Base-by-base conservation (phyloP, 805 yeast species). In the Starmera dryadoides region DNA sequence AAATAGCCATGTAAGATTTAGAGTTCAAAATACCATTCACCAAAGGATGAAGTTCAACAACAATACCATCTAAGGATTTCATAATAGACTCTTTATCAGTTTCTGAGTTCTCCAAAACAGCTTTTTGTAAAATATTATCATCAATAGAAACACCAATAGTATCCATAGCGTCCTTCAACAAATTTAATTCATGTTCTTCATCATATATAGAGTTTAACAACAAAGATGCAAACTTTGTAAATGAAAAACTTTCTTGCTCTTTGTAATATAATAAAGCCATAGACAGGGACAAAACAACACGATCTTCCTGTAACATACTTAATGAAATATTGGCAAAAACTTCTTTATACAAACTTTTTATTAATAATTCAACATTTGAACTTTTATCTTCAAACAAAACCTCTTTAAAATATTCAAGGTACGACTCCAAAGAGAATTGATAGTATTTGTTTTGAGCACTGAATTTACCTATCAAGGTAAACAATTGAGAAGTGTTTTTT, bases 401-500 rank as follows among this genome's bases (percentile, higher is more conserved):
- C n/a, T 19, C 31, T 12, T 43, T 45, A 33, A 75, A 56, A 15
- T 70, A 57, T 1, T 45, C 40, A 40, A 65, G 47, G 42, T 72
- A 68, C 33, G 63, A 66, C 6, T 66, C 63, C 26, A 81, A 62
- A 0, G 86, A 63, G 47, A 83, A 76, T 36, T 71, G 73, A 55
- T 86, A 89, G 44, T 79, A 74, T 22, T 56, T 56, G 42, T 73
- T 72, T n/a, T 77, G 36, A 0, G 42, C 34, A 16, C 62, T 46
- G 5, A 82, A 48, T 2, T 53, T 46, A 14, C 72, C 70, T 21
- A 84, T 48, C 6, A 79, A 44, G 1, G 62, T 52, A 45, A 67
- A 83, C 1, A 86, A 52, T 9, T 48, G 44, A 1, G 86, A 69
- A 26, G 80, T 71, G 35, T 71, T 73, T 4, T 52, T 49, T 0